Conservation (phyloP, 129 eudicot species). For the Saposhnikovia divaricata region DNA sequence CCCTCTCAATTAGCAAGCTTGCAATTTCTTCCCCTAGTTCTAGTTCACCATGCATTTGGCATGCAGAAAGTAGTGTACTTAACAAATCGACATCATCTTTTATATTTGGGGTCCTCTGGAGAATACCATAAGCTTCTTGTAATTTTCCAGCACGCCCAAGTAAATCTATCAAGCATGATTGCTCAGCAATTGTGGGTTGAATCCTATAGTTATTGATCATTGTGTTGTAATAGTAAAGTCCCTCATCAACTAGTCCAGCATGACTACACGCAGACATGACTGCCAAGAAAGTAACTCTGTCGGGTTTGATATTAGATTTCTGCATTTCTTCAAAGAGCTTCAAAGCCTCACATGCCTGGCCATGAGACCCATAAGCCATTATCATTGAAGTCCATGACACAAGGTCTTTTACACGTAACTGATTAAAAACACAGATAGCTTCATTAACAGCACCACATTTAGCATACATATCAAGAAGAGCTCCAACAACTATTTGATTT, state of each 20-base stretch:
- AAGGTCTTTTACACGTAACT: constrained; percentile 8
- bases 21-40: constrained; percentile 13
- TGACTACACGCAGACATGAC: constrained; percentile 13
- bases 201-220: constrained; percentile 12
- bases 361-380: constrained; percentile 17
- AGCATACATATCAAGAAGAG: constrained; percentile 18
- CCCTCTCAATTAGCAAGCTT: constrained; percentile 8
- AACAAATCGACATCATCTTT: constrained; percentile 9
- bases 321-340: constrained; percentile 13
- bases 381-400: constrained; percentile 17
- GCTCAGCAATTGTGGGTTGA: constrained; percentile 13
- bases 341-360: constrained; percentile 12
- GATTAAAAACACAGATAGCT: constrained; percentile 1
- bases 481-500: constrained; percentile 1
- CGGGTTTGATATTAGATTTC: constrained; percentile 6
- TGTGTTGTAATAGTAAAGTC: constrained; percentile 2
- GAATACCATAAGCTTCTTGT: constrained; percentile 13
- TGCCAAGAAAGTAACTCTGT: constrained; percentile 12
- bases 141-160: constrained; percentile 17
- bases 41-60: constrained; percentile 12
- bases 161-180: constrained; percentile 14
- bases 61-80: constrained; percentile 11
- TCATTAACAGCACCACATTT: constrained; percentile 17
- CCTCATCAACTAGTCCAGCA: constrained; percentile 13
- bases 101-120: constrained; percentile 2